phyloP scores from a whole-genome alignment of 129 eudicot species.

The Pseudognaphalium luteoalbum region DNA sequence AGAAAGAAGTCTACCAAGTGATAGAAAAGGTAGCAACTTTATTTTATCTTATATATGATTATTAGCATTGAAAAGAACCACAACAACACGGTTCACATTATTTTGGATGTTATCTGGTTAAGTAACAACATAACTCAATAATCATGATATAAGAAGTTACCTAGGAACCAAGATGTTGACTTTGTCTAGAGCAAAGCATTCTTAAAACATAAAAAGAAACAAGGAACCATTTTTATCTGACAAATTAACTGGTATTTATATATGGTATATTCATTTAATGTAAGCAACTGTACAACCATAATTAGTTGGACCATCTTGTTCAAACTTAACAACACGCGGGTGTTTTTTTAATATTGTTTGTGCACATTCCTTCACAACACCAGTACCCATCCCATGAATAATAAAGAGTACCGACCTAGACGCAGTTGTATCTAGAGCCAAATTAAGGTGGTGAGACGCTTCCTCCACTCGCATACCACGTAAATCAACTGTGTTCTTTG shows the following conservation, averaged over 20 bases:
- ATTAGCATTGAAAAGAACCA: no score
- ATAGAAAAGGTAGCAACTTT: no score
- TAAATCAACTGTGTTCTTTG: slow-evolving; percentile 78
- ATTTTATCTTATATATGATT: no score
- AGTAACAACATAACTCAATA: no score
- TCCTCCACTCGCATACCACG: slow-evolving; percentile 86
- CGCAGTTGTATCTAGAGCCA: slow-evolving; percentile 58
- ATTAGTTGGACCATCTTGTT: slow-evolving; percentile 83
- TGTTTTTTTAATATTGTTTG: slow-evolving; percentile 57
- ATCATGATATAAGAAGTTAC: no score
- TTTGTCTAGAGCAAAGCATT: not conserved
- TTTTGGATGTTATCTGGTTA: no score
- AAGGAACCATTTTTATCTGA: not conserved
- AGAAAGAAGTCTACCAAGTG: no score
- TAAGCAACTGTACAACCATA: slow-evolving; percentile 94
- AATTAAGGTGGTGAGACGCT: slow-evolving; percentile 59
- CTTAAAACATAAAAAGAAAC: not conserved
- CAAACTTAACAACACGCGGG: slow-evolving; percentile 79
- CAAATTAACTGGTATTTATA: not conserved
- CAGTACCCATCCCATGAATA: slow-evolving; percentile 91
- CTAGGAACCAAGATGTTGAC: no score
- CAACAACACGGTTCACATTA: no score
- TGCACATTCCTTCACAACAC: slow-evolving; percentile 64
- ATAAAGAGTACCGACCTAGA: slow-evolving; percentile 72
- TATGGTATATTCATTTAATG: slow-evolving; percentile 48